Evolutionary conservation across 495 filamentous ascomycete genomes (phyloP).

Genomic region (Cenococcum geophilum): DNA sequence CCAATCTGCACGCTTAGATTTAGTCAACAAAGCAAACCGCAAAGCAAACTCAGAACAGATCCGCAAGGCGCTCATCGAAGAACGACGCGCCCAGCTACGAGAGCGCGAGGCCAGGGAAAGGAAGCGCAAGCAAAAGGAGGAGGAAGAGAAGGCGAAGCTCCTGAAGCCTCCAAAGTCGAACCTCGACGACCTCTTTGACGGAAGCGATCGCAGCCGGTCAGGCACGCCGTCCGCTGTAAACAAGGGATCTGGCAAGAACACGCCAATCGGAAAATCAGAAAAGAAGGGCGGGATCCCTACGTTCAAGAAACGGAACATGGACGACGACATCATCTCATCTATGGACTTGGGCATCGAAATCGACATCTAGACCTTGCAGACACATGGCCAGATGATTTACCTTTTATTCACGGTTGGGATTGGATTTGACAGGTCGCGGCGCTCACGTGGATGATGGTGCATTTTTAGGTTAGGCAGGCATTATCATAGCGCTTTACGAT

Average conservation of each 20-base stretch:
- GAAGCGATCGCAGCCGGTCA: slow-evolving; percentile 43
- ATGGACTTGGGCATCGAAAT: slow-evolving; percentile 44
- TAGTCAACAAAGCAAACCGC: slow-evolving; percentile 72
- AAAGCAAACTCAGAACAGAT: slow-evolving; percentile 72
- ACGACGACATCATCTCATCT: slow-evolving; percentile 39
- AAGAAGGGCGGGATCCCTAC: slow-evolving; percentile 33
- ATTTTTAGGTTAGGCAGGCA: too few species aligned
- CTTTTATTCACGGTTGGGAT: too few species aligned
- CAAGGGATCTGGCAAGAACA: slow-evolving; percentile 31
- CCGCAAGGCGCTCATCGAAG: slow-evolving; percentile 75
- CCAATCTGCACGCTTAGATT: slow-evolving; percentile 62
- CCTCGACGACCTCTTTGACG: slow-evolving; percentile 38
- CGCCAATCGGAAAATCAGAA: slow-evolving; percentile 33
- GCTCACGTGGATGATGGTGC: too few species aligned
- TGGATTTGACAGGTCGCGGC: too few species aligned
- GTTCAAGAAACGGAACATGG: slow-evolving; percentile 36
- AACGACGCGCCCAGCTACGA: slow-evolving; percentile 43
- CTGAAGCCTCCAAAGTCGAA: slow-evolving; percentile 22
- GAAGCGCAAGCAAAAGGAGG: slow-evolving; percentile 32
- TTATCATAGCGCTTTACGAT: too few species aligned
- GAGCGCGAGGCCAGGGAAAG: slow-evolving; percentile 46
- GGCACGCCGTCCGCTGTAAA: slow-evolving; percentile 42
- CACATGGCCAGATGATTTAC: too few species aligned
- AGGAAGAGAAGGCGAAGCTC: slow-evolving; percentile 28
- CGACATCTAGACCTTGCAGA: slow-evolving; percentile 31